These are phyloP conservation scores for Pseudozyma tsukubaensis DNA, from an alignment of 1,284 basidiomycete species.

Conservation along the genomic window DNA sequence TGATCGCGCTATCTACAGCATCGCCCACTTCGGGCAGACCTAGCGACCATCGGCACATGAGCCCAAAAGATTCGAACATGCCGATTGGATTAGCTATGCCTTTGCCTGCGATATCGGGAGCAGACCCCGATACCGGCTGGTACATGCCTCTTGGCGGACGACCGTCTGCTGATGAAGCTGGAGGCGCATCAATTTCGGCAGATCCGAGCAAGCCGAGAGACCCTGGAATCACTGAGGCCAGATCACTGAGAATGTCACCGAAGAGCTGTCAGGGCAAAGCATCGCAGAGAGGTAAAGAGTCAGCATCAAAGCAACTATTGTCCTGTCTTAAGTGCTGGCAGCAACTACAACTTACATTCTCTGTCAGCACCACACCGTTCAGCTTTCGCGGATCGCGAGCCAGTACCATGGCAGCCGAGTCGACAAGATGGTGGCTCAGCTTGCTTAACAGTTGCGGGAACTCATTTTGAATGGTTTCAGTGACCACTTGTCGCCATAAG, in stretches of 20 bases:
- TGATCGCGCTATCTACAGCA: slow-evolving; percentile 86
- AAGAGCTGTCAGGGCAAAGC: slow-evolving; percentile 24
- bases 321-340: neutral
- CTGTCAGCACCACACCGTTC: slow-evolving; percentile 78
- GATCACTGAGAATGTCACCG: slow-evolving; percentile 49
- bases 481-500: slow-evolving; percentile 81
- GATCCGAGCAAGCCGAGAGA: slow-evolving; percentile 85
- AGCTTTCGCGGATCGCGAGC: slow-evolving; percentile 89
- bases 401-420: slow-evolving; percentile 95
- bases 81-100: slow-evolving; percentile 96
- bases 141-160: slow-evolving; percentile 79
- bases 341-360: slow-evolving; percentile 43
- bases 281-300: neutral
- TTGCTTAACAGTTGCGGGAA: slow-evolving; percentile 47
- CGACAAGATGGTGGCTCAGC: slow-evolving; percentile 80
- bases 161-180: slow-evolving; percentile 69
- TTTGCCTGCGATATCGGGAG: slow-evolving; percentile 92
- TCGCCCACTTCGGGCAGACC: slow-evolving; percentile 80
- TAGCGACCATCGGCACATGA: slow-evolving; percentile 93
- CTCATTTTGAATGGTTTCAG: slow-evolving; percentile 59
- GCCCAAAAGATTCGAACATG: slow-evolving; percentile 92
- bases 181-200: slow-evolving; percentile 94
- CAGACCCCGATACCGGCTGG: slow-evolving; percentile 82
- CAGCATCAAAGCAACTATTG: too few species aligned
- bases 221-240: slow-evolving; percentile 46